Conservation (phyloP, 306 rosid species). For the Quercus bicolor region DNA sequence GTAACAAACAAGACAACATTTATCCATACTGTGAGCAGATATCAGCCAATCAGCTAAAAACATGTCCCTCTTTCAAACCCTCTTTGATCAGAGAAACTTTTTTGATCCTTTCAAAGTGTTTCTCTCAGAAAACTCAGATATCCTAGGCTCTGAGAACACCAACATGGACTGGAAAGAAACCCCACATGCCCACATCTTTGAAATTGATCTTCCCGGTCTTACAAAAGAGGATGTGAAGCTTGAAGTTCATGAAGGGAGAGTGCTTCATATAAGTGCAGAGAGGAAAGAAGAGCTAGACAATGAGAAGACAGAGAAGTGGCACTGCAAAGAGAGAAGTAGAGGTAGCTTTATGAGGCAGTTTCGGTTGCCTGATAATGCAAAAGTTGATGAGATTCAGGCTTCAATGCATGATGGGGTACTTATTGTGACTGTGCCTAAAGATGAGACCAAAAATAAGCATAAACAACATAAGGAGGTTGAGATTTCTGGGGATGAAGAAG, state of each 20-base stretch:
- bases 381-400: constrained; percentile 49
- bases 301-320: constrained; percentile 41
- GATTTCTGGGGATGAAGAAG: constrained; percentile 31
- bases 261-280: constrained; percentile 43
- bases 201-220: constrained; percentile 55
- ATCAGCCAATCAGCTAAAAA: neutral
- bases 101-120: constrained; percentile 19
- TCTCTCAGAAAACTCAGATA: constrained; percentile 10
- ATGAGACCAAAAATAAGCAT: constrained; percentile 32
- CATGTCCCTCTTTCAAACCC: constrained; percentile 39
- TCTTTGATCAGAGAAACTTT: constrained; percentile 24
- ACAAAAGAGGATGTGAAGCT: constrained; percentile 56
- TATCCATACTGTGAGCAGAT: neutral
- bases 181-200: constrained; percentile 36
- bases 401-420: constrained; percentile 54
- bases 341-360: constrained; percentile 38
- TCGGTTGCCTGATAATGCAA: constrained; percentile 53
- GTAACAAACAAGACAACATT: neutral
- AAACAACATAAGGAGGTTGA: constrained; percentile 23
- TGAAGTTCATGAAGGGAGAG: constrained; percentile 35
- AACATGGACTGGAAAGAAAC: constrained; percentile 65
- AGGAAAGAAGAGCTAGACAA: constrained; percentile 24
- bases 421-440: constrained; percentile 43
- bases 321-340: constrained; percentile 49
- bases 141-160: neutral